Conservation (phyloP, 345 rosid genomes). For the Punica granatum region DNA sequence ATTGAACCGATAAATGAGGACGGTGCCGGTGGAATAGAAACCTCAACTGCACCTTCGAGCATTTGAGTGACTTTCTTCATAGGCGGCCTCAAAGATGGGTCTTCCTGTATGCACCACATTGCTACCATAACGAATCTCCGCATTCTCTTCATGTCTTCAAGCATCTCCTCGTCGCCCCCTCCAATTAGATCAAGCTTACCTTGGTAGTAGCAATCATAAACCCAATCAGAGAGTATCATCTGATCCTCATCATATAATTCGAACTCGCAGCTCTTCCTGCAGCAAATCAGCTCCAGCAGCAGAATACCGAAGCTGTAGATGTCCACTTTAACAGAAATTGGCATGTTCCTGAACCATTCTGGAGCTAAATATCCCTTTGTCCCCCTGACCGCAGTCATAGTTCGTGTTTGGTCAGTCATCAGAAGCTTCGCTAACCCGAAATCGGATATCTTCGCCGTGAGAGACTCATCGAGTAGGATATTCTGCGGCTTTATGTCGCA, state of each 20-base stretch:
- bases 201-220: slow-evolving; percentile 30
- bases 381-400: slow-evolving; percentile 25
- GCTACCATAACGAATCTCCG: slow-evolving; percentile 38
- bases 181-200: slow-evolving; percentile 21
- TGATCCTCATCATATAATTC: slow-evolving; percentile 8
- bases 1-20: slow-evolving; percentile 14
- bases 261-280: slow-evolving; percentile 18
- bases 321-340: slow-evolving; percentile 35
- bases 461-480: slow-evolving; percentile 22
- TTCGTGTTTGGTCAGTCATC: slow-evolving; percentile 19
- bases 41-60: slow-evolving; percentile 26
- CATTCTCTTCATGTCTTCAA: slow-evolving; percentile 24
- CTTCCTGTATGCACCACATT: slow-evolving; percentile 57
- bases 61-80: slow-evolving; percentile 38
- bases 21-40: slow-evolving; percentile 25
- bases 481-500: slow-evolving; percentile 37
- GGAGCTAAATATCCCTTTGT: slow-evolving; percentile 37
- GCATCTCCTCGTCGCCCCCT: slow-evolving; percentile 31
- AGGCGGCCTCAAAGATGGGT: slow-evolving; percentile 32
- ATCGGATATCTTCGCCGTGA: slow-evolving; percentile 22
- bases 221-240: slow-evolving; percentile 38
- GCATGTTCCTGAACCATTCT: slow-evolving; percentile 37
- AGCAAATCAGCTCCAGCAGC: slow-evolving; percentile 31
- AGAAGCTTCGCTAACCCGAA: slow-evolving; percentile 34
- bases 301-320: slow-evolving; percentile 38